Evolutionary conservation across 1,139 yeast species (phyloP), one percentile per base, ranked within the genome.

Genomic region (Zygosaccharomyces pseudobailii): DNA sequence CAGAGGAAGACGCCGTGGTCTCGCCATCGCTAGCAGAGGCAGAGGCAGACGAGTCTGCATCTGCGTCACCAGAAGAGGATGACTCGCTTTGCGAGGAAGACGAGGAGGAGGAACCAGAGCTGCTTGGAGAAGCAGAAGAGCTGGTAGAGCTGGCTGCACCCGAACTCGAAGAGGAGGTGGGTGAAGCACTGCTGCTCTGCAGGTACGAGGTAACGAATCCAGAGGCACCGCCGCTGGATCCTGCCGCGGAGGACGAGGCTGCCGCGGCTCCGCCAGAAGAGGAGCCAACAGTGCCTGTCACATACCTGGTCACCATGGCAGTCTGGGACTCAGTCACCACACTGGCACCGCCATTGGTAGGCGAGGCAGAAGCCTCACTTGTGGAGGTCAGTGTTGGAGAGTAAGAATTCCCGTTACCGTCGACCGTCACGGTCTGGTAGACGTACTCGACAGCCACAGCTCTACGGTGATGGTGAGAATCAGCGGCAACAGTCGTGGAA

Each of bases 371-470:
- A 31, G 43, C 40, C 23, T 63, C 27, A 17, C 62, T 40, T 21
- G 63, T 43, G 37, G 58, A 36, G 7, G 65, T 41, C 8, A 50
- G 36, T 35, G 51, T 39, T 22, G 52, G 45, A 10, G 55, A 24
- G 45, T 30, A 13, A 40, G 45, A 28, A 54, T 74, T 64, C 52
- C 95, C 95, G 43, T 76, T 63, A 53, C 75, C 79, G 66, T 86
- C 82, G 50, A 87, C 95, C 49, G 84, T 76, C 52, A 82, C 80
- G 38, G 89, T 83, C 58, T 82, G 83, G 68, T 86, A 87, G 50
- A 85, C 90, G 67, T 84, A 82, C 67, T 86, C 87, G 59, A 85
- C 80, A 49, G 87, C 95, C 55, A 84, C 80, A 44, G 87, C 87
- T 71, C 89, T 79, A 71, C 81, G 82, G 59, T 76, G 79, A 67